A percentile compares a stretch with the other conserved stretches of the same genome.
These are phyloP conservation scores for Trichosporon inkin DNA, from an alignment of 1,284 basidiomycete species.

Conservation along the genomic window DNA sequence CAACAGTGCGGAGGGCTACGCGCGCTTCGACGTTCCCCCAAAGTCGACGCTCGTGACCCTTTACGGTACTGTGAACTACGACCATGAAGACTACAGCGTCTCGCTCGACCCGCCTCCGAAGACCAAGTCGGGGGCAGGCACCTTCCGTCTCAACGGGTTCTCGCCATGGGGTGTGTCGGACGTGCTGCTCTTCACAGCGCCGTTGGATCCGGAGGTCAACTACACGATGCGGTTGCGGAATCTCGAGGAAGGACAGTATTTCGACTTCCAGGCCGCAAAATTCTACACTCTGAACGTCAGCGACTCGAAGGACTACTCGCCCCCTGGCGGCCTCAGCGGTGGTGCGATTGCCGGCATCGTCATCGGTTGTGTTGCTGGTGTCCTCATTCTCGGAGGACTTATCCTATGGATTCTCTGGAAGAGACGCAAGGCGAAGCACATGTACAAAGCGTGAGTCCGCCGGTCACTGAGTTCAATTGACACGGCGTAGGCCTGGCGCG, in stretches of 20 bases:
- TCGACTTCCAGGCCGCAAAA: background rate
- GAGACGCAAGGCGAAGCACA: background rate
- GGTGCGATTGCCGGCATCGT: slow-evolving; percentile 5
- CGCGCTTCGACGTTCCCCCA: background rate
- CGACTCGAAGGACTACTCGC: background rate
- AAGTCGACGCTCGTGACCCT: background rate
- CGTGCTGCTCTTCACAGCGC: background rate
- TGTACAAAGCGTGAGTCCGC: background rate
- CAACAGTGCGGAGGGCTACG: background rate
- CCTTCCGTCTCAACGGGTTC: background rate
- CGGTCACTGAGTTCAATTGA: background rate
- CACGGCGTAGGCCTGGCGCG: background rate
- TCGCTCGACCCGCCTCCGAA: background rate
- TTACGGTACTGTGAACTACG: background rate
- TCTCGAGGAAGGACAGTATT: background rate
- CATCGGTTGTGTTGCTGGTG: background rate
- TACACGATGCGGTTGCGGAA: background rate
- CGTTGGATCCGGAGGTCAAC: background rate
- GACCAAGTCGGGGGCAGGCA: background rate
- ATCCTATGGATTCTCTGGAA: background rate
- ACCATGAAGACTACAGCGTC: slow-evolving; percentile 4
- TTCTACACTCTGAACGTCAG: background rate
- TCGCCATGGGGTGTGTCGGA: background rate
- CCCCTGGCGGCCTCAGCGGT: background rate
- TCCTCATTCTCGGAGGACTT: background rate